Base-by-base conservation (phyloP, 108 stramenopile genomes). In the Nitzschia sp. region DNA sequence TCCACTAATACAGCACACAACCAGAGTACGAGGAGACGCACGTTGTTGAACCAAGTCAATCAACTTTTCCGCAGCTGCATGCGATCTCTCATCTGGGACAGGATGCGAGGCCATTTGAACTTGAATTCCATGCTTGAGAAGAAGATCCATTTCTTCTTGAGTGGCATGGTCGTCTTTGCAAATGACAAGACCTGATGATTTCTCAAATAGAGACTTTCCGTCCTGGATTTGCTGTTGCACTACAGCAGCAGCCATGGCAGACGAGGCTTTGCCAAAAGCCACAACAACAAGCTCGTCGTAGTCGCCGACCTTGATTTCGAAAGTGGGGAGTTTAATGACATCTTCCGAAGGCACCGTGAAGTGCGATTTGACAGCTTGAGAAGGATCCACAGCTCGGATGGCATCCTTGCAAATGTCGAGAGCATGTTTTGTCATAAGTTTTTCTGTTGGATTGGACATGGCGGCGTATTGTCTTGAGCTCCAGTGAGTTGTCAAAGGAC, bases 141-240 rank as follows among this genome's bases (percentile, higher is more conserved):
- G 63, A n/a, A 52, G 38, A 51, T 77, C 58, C n/a, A 74, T 51
- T 70, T 89, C 89, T 40, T 84, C 63, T 15, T 54, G 12, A 10
- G 86, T 86, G 25, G 83, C 90, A 78, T 94, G 92, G 59, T 77
- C 88, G 70, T 94, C 92, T 71, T 94, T 94, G 69, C 83, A 83
- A 57, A 94, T 89, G 7, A 86, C 85, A 12, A 86, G 61, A n/a
- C 92, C 92, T 5, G 68, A 76, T 20, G 83, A 64, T 26, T 51
- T 46, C 10, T 51, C 40, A 60, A 55, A 50, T 11, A 56, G 46
- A 38, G 21, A 14, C 6, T 63, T 22, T 48, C 67, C 46, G 12
- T 64, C n/a, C 52, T 41, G 41, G 20, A 50, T 60, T 17, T 85
- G 38, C 14, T 83, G 72, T 59, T 91, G 73, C 24, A 81, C 62